Evolutionary conservation across 2,329 filamentous ascomycete species (phyloP), one percentile per base, ranked within the genome.

Genomic region (Cladosporium halotolerans): DNA sequence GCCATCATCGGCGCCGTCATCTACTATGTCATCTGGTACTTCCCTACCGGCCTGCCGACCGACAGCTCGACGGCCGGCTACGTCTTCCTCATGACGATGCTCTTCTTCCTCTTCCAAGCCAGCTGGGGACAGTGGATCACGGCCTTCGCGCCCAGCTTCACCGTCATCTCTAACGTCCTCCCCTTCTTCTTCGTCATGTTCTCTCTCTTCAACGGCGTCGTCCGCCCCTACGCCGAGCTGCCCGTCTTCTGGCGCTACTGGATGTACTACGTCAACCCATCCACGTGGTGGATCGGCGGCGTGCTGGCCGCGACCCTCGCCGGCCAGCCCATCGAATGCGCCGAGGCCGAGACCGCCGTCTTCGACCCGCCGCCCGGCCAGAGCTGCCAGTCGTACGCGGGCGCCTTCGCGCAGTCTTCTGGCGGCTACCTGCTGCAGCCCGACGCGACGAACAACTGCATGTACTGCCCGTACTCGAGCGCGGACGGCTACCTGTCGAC

Each of bases 101-200:
- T 92, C 0, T 90, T 90, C 72, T 89, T 83, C 73, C 68, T 91
- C 7, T 91, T 90, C 76, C 80, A 84, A 67, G 79, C 79, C 32
- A 83, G 77, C 60, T 91, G 84, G 87, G 89, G 86, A 16, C 88
- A 90, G 66, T 92, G 86, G 86, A 89, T 93, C 60, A 87, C 84
- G 58, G 88, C 89, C 0, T 90, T 90, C 68, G 86, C 88, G 0
- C 87, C 88, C 0, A 84, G 77, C 39, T 89, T 89, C 71, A 88
- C 86, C 0, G 85, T 89, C 58, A 89, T 91, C 59, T 82, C 82
- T 41, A 89, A 91, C 63, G 71, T 84, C 18, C 73, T 89, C 4
- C 87, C 87, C 1, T 89, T 91, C 74, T 89, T 91, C 78, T 87
- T 91, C 72, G 82, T 90, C 67, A 83, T 88, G 74, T 84, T 88